Evolutionary conservation across 1,284 basidiomycete species (phyloP).

Genomic region (Ganoderma meredithae): DNA sequence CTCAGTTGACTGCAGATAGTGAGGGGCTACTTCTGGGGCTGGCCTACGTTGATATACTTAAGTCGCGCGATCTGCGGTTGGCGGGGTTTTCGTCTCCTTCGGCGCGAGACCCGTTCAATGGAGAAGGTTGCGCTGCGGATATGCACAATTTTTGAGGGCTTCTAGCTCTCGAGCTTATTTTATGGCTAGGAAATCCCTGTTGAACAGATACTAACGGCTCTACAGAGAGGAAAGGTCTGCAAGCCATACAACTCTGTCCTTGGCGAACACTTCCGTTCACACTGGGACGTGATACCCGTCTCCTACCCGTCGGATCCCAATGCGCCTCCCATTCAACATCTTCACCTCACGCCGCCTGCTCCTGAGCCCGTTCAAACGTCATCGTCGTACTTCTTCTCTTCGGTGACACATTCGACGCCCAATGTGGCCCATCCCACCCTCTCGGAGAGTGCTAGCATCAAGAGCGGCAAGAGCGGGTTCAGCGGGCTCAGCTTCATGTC

Average conservation of each 20-base stretch:
- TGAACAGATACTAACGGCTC: conserved; percentile 2
- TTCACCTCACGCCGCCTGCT: conserved; percentile 48
- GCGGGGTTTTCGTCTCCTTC: not conserved
- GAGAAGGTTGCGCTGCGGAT: not conserved
- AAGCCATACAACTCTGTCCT: conserved; percentile 97
- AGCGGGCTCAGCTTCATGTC: conserved; percentile 63
- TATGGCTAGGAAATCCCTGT: not conserved
- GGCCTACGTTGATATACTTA: too few relatives aligned
- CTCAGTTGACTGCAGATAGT: too few relatives aligned
- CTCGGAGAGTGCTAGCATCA: conserved; percentile 59
- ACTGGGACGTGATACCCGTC: conserved; percentile 82
- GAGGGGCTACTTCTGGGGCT: too few relatives aligned
- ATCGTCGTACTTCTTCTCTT: conserved; percentile 31
- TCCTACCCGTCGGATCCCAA: conserved; percentile 57
- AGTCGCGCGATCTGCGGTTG: not conserved
- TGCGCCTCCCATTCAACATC: conserved; percentile 54
- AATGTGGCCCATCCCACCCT: conserved; percentile 39
- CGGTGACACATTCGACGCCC: conserved; percentile 39
- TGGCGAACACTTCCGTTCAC: conserved; percentile 91
- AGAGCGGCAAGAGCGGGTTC: conserved; percentile 57
- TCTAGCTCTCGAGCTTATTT: not conserved
- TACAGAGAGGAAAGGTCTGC: conserved; percentile 86
- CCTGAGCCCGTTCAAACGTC: conserved; percentile 35
- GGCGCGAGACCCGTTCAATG: not conserved
- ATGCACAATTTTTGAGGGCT: not conserved